Percentiles rank a stretch among this genome's conserved stretches.
phyloP scores from a whole-genome alignment of 805 yeast genomes.

The Metschnikowia peoriensis region DNA sequence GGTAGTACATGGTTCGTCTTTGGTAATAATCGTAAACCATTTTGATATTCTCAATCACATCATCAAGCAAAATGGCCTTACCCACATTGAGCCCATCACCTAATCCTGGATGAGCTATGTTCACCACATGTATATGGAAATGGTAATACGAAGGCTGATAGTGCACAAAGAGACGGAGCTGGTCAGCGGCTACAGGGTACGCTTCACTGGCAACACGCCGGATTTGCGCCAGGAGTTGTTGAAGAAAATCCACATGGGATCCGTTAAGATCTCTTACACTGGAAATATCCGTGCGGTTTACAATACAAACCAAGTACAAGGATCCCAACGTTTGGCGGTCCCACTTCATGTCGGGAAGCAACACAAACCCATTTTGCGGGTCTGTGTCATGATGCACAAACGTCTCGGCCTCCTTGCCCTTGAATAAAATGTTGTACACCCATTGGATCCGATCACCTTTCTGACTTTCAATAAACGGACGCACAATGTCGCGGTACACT shows the following conservation, averaged over 20 bases:
- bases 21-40: conserved; percentile 58
- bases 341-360: conserved; percentile 97
- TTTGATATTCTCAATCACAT: conserved; percentile 69
- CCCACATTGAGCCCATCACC: conserved; percentile 72
- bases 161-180: conserved; percentile 78
- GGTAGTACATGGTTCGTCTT: conserved; percentile 58
- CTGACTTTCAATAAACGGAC: conserved; percentile 76
- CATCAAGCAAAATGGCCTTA: conserved; percentile 78
- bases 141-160: conserved; percentile 97
- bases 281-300: conserved; percentile 62
- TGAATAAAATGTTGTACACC: conserved; percentile 80
- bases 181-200: conserved; percentile 47
- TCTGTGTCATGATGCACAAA: conserved; percentile 65
- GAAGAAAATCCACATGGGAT: conserved; percentile 58
- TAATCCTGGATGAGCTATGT: conserved; percentile 64
- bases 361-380: conserved; percentile 58
- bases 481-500: conserved; percentile 56
- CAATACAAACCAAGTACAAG: conserved; percentile 76
- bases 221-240: conserved; percentile 45
- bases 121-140: conserved; percentile 88
- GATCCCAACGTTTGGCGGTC: conserved; percentile 69
- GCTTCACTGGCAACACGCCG: conserved; percentile 39
- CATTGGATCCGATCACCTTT: conserved; percentile 78
- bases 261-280: conserved; percentile 72
- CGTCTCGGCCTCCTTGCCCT: conserved; percentile 82